A percentile compares a stretch with the other conserved stretches of the same genome.
Evolutionary conservation across 2,329 filamentous ascomycete genomes (phyloP).

Genomic region (Epichloe brachyelytri): DNA sequence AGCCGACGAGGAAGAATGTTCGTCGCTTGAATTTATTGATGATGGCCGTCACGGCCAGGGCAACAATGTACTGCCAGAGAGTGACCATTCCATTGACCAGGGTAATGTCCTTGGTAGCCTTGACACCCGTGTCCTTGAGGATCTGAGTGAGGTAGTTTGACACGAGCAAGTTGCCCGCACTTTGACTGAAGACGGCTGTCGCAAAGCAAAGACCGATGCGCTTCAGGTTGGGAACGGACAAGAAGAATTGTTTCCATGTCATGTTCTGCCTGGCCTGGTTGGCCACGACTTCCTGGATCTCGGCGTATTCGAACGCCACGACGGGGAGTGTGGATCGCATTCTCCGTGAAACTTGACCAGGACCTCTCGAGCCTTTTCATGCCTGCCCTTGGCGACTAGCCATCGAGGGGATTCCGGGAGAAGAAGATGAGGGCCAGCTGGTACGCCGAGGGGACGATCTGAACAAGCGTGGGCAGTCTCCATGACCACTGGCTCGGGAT

Average conservation of each 20-base stretch:
- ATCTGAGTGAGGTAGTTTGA: conserved; percentile 29
- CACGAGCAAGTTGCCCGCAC: conserved; percentile 27
- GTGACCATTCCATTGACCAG: conserved; percentile 29
- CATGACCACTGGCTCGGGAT: conserved; percentile 29
- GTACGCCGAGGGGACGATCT: conserved; percentile 30
- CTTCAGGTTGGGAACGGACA: conserved; percentile 24
- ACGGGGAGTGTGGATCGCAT: conserved; percentile 27
- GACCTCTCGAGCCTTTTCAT: conserved; percentile 35
- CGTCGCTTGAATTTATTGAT: conserved; percentile 25
- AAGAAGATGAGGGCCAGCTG: conserved; percentile 33
- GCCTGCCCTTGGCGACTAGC: conserved; percentile 37
- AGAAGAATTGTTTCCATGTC: conserved; percentile 29
- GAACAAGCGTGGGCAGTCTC: conserved; percentile 39
- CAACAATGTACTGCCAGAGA: conserved; percentile 29
- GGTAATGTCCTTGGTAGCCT: conserved; percentile 24
- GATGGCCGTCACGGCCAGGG: conserved; percentile 22
- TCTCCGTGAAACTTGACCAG: conserved; percentile 40
- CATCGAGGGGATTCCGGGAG: conserved; percentile 49
- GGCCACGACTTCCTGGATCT: conserved; percentile 34
- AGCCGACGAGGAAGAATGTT: conserved; percentile 25
- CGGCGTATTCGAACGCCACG: conserved; percentile 33
- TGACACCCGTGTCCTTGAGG: conserved; percentile 26
- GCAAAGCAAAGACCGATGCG: conserved; percentile 26
- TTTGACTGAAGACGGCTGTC: conserved; percentile 28
- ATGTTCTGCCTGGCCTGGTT: conserved; percentile 19